These are phyloP conservation scores for Elsinoe arachidis DNA, from an alignment of 2,329 filamentous ascomycete genomes.

Conservation along the genomic window DNA sequence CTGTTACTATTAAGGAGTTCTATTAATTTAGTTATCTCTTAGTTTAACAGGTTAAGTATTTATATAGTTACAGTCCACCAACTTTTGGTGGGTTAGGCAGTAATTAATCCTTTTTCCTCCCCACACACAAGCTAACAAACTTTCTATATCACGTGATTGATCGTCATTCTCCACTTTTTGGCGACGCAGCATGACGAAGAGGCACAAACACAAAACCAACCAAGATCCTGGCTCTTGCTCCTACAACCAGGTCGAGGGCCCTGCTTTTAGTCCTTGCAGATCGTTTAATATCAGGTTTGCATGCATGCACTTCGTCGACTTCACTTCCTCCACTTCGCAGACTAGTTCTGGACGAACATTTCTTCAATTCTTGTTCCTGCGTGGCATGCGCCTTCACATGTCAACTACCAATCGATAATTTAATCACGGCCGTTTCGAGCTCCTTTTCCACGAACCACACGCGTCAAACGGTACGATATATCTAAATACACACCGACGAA, in stretches of 20 bases:
- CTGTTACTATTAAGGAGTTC: too few species aligned
- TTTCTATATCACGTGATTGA: too few species aligned
- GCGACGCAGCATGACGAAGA: conserved; percentile 3
- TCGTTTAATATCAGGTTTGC: conserved; percentile 6
- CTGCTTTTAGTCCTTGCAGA: conserved; percentile 5
- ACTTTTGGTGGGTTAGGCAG: too few species aligned
- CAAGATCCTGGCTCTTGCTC: too few species aligned
- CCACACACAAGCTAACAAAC: too few species aligned
- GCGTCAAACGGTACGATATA: background rate
- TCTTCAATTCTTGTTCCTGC: background rate
- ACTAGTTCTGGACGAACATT: background rate
- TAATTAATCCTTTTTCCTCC: too few species aligned
- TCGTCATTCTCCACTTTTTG: conserved; percentile 3
- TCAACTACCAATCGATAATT: conserved; percentile 4
- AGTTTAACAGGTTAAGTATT: too few species aligned
- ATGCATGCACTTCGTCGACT: background rate
- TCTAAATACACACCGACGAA: background rate
- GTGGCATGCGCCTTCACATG: background rate
- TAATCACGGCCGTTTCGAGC: conserved; percentile 7
- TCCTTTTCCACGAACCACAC: background rate
- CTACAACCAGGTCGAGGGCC: background rate
- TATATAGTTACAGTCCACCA: too few species aligned
- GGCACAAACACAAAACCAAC: background rate
- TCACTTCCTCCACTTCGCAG: background rate
- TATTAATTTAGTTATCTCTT: too few species aligned